Base-by-base conservation (phyloP, 2,329 filamentous ascomycete genomes). In the Raffaelea ambrosiae region DNA sequence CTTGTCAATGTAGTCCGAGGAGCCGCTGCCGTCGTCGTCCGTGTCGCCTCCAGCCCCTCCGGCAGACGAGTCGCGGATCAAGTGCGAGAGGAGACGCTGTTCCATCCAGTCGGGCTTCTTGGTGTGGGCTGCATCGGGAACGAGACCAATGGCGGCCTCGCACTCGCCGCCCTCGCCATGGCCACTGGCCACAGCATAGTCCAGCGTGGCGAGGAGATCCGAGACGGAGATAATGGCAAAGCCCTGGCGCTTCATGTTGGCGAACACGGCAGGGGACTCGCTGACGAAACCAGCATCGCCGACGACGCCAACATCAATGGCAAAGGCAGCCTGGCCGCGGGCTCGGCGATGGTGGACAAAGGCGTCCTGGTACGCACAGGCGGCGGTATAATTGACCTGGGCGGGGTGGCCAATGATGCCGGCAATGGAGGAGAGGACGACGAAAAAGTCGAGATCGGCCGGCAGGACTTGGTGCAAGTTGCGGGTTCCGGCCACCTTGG, bases 301-400 rank as follows among this genome's bases (percentile, higher is more conserved):
- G 16, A 33, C 31, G 31, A 33, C 31, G 16, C 31, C 31, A 16
- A 33, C 31, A 16, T 33, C 31, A 33, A 33, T 16, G 31, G 31
- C 31, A 33, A 33, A 33, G 16, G 31, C 31, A 33, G 9, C 9
- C 31, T 33, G 31, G 31, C 31, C 31, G 31, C 9, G 31, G 31
- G 31, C 31, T 9, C 31, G 31, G 31, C 31, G 31, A 16, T 33
- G 31, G 31, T 33, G 31, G 31, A 33, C 31, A 33, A 33, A 33
- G n/a, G 50, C 60, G 44, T 70, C 65, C 20, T 69, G 56, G 58
- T 66, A 72, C 4, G 61, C 52, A 49, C 70, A 72, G 10, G 58
- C 68, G 0, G 68, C 65, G 1, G 62, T 58, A 47, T 73, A 72
- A 47, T 67, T 69, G 23, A 63, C 57, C 46, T 72, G 68, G 2